Evolutionary conservation across 805 yeast genomes (phyloP), one percentile per base, ranked within the genome.

Genomic region (Saccharomyces kudriavzevii): DNA sequence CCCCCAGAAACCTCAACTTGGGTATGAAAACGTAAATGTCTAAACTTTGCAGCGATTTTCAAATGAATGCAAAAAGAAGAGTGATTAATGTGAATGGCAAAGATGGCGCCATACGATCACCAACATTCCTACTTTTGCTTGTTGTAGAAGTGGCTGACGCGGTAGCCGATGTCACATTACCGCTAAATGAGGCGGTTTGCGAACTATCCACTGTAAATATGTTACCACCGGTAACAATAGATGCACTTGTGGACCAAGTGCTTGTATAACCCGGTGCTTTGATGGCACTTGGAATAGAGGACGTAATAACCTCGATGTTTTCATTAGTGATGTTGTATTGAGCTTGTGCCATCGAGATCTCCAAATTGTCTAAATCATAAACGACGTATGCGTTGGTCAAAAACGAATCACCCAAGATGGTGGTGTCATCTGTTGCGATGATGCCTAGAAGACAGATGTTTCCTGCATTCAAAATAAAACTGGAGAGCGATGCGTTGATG

Each of bases 311-410:
- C 31, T 68, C 65, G 45, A 67, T 60, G 24, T 65, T 58, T 13
- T 60, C 53, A 5, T 52, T 50, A 1, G 48, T 47, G 26, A 52
- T 55, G 47, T 57, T 53, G 49, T 56, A 64, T 28, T 58, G 60
- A 14, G 76, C 78, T 62, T 77, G 80, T 24, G 83, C 87, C 63
- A 85, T 59, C 3, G 87, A 81, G 40, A 85, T 71, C 60, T 79
- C 75, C 48, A 68, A 69, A 61, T 77, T 77, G 30, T 82, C 87
- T 50, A 83, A 69, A 66, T 86, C 85, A 66, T 78, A 83, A 14
- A 83, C 88, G 27, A 82, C 75, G 65, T 84, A 85, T 1, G 84
- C 83, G 54, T 79, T 75, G 50, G 82, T 72, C 57, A 83, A 70
- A 60, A 83, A 75, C 56, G 76, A 73, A 63, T 81, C 86, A 49